A percentile compares a stretch with the other conserved stretches of the same genome.
Conservation (phyloP, 495 filamentous ascomycete genomes). For the Talaromyces wortmannii region DNA sequence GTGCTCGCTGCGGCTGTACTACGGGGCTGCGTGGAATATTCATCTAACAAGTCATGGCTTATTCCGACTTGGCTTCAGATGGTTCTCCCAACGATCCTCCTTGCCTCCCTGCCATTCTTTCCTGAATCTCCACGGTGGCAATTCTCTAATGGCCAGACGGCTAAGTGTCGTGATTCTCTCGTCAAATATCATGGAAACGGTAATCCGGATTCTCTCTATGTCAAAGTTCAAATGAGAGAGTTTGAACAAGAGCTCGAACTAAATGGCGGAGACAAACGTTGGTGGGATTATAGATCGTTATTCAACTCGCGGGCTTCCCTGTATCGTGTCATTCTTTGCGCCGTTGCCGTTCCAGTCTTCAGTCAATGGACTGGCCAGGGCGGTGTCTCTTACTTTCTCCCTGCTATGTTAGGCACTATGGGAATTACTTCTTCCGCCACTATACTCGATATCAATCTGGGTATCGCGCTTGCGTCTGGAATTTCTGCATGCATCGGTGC, state of each 20-base stretch:
- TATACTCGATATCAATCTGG: slow-evolving; percentile 8
- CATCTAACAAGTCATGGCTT: slow-evolving; percentile 37
- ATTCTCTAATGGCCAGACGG: slow-evolving; percentile 39
- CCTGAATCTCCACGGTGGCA: slow-evolving; percentile 27
- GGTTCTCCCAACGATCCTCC: slow-evolving; percentile 38
- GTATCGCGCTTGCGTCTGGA: slow-evolving; percentile 5
- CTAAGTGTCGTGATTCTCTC: slow-evolving; percentile 37
- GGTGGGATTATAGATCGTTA: slow-evolving; percentile 54
- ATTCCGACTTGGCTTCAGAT: slow-evolving; percentile 56
- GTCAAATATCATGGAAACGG: slow-evolving; percentile 47
- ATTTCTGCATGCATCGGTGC: slow-evolving; percentile 49
- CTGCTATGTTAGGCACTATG: background rate
- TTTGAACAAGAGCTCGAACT: slow-evolving; percentile 43
- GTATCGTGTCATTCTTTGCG: slow-evolving; percentile 50
- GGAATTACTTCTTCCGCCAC: slow-evolving; percentile 1
- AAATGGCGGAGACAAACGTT: slow-evolving; percentile 48
- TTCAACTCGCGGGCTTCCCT: slow-evolving; percentile 44
- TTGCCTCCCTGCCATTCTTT: slow-evolving; percentile 3
- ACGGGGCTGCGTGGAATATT: slow-evolving; percentile 22
- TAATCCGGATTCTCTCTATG: slow-evolving; percentile 34
- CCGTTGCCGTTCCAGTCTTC: slow-evolving; percentile 47
- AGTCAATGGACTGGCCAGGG: slow-evolving; percentile 27
- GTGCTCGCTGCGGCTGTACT: slow-evolving; percentile 26
- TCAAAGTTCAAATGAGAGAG: slow-evolving; percentile 49
- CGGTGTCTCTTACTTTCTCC: slow-evolving; percentile 1